Percentiles rank a stretch among this genome's conserved stretches.
Conservation (phyloP, 1,284 basidiomycete species). For the Naganishia liquefaciens region DNA sequence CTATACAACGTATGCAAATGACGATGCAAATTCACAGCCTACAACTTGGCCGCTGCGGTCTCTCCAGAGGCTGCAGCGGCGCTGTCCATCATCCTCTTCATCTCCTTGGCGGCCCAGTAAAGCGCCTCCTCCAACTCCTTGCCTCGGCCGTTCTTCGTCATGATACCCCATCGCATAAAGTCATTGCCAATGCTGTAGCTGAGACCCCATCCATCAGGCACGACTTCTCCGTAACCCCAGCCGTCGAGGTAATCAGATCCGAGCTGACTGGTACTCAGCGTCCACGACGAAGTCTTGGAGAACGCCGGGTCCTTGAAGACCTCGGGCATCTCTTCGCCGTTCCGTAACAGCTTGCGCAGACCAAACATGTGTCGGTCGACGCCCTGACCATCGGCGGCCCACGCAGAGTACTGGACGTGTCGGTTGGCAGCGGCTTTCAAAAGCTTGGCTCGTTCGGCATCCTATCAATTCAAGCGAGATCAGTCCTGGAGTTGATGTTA, state of each 20-base stretch:
- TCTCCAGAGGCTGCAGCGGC: constrained; percentile 53
- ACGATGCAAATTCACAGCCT: neutral
- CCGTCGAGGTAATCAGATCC: constrained; percentile 81
- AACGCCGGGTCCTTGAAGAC: constrained; percentile 80
- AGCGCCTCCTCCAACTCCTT: constrained; percentile 68
- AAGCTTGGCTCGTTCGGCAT: constrained; percentile 65
- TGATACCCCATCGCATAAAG: constrained; percentile 90
- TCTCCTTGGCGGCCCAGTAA: constrained; percentile 75
- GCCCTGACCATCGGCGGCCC: constrained; percentile 91
- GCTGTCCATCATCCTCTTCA: constrained; percentile 70
- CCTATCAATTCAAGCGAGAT: constrained; percentile 49
- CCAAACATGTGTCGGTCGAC: constrained; percentile 96
- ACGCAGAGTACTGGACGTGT: constrained; percentile 82
- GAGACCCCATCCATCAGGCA: constrained; percentile 88
- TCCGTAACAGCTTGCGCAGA: constrained; percentile 72
- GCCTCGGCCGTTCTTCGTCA: constrained; percentile 69
- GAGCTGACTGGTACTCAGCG: constrained; percentile 86
- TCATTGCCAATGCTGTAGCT: constrained; percentile 88
- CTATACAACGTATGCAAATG: neutral
- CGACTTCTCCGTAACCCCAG: constrained; percentile 75
- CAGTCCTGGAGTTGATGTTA: neutral
- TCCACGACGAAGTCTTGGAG: constrained; percentile 77
- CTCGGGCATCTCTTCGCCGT: constrained; percentile 71
- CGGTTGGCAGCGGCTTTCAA: constrained; percentile 77
- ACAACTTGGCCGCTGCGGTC: constrained; percentile 37